Conservation (phyloP, 805 yeast species). For the Saccharomycopsis microspora region DNA sequence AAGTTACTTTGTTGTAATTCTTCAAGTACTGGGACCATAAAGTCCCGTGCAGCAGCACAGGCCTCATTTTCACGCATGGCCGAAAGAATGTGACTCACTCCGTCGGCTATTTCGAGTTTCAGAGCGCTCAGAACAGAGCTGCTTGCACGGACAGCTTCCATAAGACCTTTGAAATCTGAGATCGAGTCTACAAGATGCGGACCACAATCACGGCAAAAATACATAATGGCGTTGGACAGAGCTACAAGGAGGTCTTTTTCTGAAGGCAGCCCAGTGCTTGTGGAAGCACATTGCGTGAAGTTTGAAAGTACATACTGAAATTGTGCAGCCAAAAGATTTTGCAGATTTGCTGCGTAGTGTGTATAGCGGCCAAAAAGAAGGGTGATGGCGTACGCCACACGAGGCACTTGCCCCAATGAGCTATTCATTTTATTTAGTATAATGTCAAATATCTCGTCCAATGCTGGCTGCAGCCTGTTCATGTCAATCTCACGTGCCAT, state of each 20-base stretch:
- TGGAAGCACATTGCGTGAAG: slow-evolving; percentile 26
- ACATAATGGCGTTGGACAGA: slow-evolving; percentile 88
- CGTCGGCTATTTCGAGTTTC: slow-evolving; percentile 74
- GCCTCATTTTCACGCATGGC: slow-evolving; percentile 41
- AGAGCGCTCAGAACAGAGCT: slow-evolving; percentile 50
- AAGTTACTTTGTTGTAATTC: slow-evolving; percentile 25
- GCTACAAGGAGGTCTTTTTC: slow-evolving; percentile 49
- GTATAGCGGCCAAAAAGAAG: slow-evolving; percentile 93
- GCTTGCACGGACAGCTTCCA: slow-evolving; percentile 39
- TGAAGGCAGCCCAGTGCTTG: slow-evolving; percentile 20
- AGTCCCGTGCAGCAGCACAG: slow-evolving; percentile 43
- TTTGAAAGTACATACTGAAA: slow-evolving; percentile 77
- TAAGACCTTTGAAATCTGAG: slow-evolving; percentile 67
- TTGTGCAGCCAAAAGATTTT: slow-evolving; percentile 65
- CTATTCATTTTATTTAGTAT: slow-evolving; percentile 17
- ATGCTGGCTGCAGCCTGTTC: slow-evolving; percentile 43
- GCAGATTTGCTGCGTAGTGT: slow-evolving; percentile 81
- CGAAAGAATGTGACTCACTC: slow-evolving; percentile 72
- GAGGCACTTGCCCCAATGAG: slow-evolving; percentile 18
- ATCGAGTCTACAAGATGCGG: slow-evolving; percentile 49
- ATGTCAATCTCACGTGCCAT: slow-evolving; percentile 86
- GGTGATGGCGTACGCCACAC: slow-evolving; percentile 85
- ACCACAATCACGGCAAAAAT: slow-evolving; percentile 87
- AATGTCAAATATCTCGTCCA: slow-evolving; percentile 49
- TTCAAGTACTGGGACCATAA: slow-evolving; percentile 54